A percentile compares a stretch with the other conserved stretches of the same genome.
phyloP scores from a whole-genome alignment of 2,329 filamentous ascomycete genomes.

The Venturia aucupariae region DNA sequence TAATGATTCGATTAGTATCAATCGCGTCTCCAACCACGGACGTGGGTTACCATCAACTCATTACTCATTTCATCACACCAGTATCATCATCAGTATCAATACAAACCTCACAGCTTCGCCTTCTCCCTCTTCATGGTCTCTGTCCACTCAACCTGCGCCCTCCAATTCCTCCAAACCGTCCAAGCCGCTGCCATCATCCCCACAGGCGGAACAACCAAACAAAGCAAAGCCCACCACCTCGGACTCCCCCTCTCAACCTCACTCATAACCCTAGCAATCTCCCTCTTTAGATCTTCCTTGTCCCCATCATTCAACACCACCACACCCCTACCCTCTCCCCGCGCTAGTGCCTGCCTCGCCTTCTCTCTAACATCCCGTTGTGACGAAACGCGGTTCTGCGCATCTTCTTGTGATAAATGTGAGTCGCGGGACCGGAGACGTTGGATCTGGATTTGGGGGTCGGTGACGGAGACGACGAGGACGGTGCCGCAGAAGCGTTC shows the following conservation, averaged over 20 bases:
- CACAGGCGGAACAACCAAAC: constrained; percentile 62
- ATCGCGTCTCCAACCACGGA: neutral
- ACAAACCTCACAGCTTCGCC: constrained; percentile 38
- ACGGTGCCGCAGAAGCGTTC: constrained; percentile 79
- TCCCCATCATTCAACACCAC: constrained; percentile 88
- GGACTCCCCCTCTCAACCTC: constrained; percentile 57
- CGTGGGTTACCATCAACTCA: neutral
- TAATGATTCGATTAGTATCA: neutral
- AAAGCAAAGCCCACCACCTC: constrained; percentile 72
- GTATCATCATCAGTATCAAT: neutral
- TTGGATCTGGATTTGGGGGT: constrained; percentile 73
- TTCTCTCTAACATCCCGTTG: constrained; percentile 83
- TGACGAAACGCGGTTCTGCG: constrained; percentile 73
- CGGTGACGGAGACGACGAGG: constrained; percentile 74
- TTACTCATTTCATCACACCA: neutral
- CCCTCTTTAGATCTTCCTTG: constrained; percentile 56
- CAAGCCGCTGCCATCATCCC: constrained; percentile 59
- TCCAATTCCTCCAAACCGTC: constrained; percentile 63
- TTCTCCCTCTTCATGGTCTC: constrained; percentile 46
- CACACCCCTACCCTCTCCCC: constrained; percentile 55
- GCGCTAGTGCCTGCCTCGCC: constrained; percentile 61
- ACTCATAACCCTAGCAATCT: constrained; percentile 57
- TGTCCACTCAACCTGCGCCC: constrained; percentile 63
- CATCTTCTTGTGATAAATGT: constrained; percentile 76
- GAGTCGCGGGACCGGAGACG: constrained; percentile 65